A percentile compares a stretch with the other conserved stretches of the same genome.
Evolutionary conservation across 2,329 filamentous ascomycete species (phyloP).

Genomic region (Trichoderma sp.): DNA sequence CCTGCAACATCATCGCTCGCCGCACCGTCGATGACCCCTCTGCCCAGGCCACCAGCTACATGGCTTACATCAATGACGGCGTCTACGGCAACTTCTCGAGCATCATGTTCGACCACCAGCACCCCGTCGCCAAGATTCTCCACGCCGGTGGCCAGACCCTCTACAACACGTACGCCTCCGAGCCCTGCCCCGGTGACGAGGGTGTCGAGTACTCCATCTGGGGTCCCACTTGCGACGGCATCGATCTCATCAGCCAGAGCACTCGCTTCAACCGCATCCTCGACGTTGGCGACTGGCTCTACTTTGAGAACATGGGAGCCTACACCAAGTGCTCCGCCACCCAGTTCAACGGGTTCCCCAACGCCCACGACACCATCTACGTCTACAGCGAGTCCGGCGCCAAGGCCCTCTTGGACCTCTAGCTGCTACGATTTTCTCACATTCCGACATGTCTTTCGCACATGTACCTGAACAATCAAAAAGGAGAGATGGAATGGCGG

Average conservation of each 20-base stretch:
- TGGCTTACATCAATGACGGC: conserved; percentile 97
- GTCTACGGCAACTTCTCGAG: conserved; percentile 98
- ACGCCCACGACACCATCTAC: conserved; percentile 90
- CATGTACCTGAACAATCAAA: background rate
- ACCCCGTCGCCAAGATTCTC: conserved; percentile 81
- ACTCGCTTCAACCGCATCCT: conserved; percentile 75
- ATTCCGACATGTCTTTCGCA: background rate
- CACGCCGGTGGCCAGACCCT: conserved; percentile 60
- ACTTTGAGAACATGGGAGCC: conserved; percentile 98
- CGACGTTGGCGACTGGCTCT: conserved; percentile 95
- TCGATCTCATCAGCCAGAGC: conserved; percentile 87
- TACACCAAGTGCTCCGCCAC: conserved; percentile 99
- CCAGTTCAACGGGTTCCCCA: conserved; percentile 94
- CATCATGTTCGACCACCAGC: conserved; percentile 99
- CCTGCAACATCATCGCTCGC: conserved; percentile 93
- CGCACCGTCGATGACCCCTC: conserved; percentile 78
- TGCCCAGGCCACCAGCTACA: conserved; percentile 73
- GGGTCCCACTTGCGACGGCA: conserved; percentile 97
- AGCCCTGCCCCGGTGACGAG: conserved; percentile 49
- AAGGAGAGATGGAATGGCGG: conserved; percentile 1
- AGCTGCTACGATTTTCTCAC: background rate
- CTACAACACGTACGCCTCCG: conserved; percentile 59
- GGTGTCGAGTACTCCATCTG: conserved; percentile 90
- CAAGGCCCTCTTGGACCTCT: conserved; percentile 62
- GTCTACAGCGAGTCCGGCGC: conserved; percentile 92